Base-by-base conservation (phyloP, 768 basidiomycete species). In the Mycena galericulata region DNA sequence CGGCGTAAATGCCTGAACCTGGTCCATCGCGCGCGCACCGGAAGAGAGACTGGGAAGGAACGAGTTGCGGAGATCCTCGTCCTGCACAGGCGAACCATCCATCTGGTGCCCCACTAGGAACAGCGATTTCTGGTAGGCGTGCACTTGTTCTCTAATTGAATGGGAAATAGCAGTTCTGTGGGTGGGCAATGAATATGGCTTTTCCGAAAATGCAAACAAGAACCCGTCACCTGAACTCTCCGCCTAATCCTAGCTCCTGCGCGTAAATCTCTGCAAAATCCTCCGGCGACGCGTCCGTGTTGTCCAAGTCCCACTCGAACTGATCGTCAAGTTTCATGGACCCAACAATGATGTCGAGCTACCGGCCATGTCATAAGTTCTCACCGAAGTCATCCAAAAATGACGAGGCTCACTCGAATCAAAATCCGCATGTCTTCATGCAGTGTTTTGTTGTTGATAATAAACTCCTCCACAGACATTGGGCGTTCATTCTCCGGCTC, bases 271-370 rank as follows among this genome's bases (percentile, higher is more conserved):
- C 92, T 9, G 98, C 95, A 78, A 99, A 99, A 27, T 92, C 90
- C 79, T 99, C 98, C 0, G 97, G 97, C 0, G 92, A 92, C 4
- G 94, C 92, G 50, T 86, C 84, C 24, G 83, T 80, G 62, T 93
- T 95, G 72, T 92, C 92, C 40, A 98, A 79, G 78, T 99, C 97
- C 98, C 98, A 99, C 77, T 99, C 98, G 75, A 99, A 97, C 75
- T 96, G 93, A 79, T 99, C 98, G 62, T 95, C 93, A 26, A 99
- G 87, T 78, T 97, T 96, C 82, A 96, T 89, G 9, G 92, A 90
- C 26, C 95, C 97, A 62, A 97, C 92, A 61, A 96, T 94, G 79
- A 99, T 95, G 79, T 99, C 97, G 69, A 99, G 88, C 96, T 98
- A 75, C 22, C 30, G 32, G 17, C n/a, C 49, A 36, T 54, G 34